These are phyloP conservation scores for Nannochloropsis salina DNA, from an alignment of 108 stramenopile species.

Conservation along the genomic window DNA sequence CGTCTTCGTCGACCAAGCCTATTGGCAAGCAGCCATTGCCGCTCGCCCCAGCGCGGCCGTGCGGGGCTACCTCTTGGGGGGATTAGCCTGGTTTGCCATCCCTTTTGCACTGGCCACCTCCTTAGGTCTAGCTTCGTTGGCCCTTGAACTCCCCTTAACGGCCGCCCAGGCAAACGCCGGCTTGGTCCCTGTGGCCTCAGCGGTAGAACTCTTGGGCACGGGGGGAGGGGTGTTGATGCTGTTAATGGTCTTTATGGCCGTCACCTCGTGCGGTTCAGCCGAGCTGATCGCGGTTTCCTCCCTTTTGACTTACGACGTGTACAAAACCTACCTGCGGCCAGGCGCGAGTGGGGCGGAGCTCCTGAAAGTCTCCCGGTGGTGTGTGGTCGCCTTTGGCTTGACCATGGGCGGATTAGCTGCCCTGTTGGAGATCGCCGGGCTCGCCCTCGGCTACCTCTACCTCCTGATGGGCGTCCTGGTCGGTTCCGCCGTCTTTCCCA, in stretches of 20 bases:
- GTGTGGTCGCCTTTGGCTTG: constrained; percentile 70
- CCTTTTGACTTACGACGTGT: constrained; percentile 79
- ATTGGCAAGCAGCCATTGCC: constrained; percentile 91
- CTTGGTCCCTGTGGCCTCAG: constrained; percentile 85
- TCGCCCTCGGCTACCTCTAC: constrained; percentile 87
- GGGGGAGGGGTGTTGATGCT: constrained; percentile 67
- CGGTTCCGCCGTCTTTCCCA: constrained; percentile 78
- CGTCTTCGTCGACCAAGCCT: constrained; percentile 84
- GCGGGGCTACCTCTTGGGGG: constrained; percentile 84
- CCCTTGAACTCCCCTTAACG: constrained; percentile 79
- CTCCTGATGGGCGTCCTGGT: constrained; percentile 85
- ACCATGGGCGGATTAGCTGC: constrained; percentile 71
- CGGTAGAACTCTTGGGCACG: constrained; percentile 66
- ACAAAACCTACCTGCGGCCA: constrained; percentile 80
- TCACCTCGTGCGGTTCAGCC: constrained; percentile 80
- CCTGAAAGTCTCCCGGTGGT: constrained; percentile 65
- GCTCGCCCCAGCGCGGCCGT: constrained; percentile 69
- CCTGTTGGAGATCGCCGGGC: constrained; percentile 54
- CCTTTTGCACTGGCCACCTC: constrained; percentile 68
- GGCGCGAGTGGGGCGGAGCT: constrained; percentile 77
- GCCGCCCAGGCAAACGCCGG: constrained; percentile 69
- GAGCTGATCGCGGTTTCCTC: constrained; percentile 86
- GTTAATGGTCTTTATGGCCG: constrained; percentile 92
- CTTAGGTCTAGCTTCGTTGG: constrained; percentile 71
- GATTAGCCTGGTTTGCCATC: constrained; percentile 87